phyloP scores from a whole-genome alignment of 2,329 filamentous ascomycete genomes.

The Botryosphaeria agaves region DNA sequence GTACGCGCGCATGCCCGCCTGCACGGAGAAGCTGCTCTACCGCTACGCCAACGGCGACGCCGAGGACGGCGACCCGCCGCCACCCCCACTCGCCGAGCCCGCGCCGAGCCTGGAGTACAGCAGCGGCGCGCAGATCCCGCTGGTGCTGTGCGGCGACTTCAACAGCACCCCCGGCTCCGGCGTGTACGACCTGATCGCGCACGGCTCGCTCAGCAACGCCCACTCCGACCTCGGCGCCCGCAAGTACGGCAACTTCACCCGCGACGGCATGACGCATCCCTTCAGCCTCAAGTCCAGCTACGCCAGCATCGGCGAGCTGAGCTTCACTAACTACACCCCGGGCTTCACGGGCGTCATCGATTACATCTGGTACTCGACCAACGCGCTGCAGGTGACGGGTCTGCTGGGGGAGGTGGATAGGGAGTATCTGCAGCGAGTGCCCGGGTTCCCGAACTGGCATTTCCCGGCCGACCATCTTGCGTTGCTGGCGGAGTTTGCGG shows the following conservation, averaged over 20 bases:
- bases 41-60: slow-evolving; percentile 28
- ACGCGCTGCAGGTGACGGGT: slow-evolving; percentile 67
- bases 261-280: slow-evolving; percentile 81
- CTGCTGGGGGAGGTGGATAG: slow-evolving; percentile 75
- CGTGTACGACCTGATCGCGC: slow-evolving; percentile 77
- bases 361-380: slow-evolving; percentile 96
- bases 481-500: slow-evolving; percentile 73
- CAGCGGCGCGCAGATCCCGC: slow-evolving; percentile 70
- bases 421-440: slow-evolving; percentile 69
- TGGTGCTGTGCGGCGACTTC: slow-evolving; percentile 89
- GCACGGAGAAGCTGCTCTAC: slow-evolving; percentile 40
- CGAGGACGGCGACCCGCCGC: slow-evolving; percentile 28
- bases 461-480: slow-evolving; percentile 89
- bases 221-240: slow-evolving; percentile 66
- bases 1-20: slow-evolving; percentile 62
- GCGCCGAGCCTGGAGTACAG: slow-evolving; percentile 76
- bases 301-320: slow-evolving; percentile 64
- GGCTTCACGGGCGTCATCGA: slow-evolving; percentile 87
- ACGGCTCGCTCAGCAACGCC: slow-evolving; percentile 58
- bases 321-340: slow-evolving; percentile 93
- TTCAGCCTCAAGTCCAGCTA: slow-evolving; percentile 91
- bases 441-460: slow-evolving; percentile 85
- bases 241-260: slow-evolving; percentile 85
- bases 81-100: slow-evolving; percentile 34
- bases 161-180: slow-evolving; percentile 79